A percentile compares a stretch with the other conserved stretches of the same genome.
Evolutionary conservation across 2,329 filamentous ascomycete species (phyloP).

Genomic region (Penicillium sp.): DNA sequence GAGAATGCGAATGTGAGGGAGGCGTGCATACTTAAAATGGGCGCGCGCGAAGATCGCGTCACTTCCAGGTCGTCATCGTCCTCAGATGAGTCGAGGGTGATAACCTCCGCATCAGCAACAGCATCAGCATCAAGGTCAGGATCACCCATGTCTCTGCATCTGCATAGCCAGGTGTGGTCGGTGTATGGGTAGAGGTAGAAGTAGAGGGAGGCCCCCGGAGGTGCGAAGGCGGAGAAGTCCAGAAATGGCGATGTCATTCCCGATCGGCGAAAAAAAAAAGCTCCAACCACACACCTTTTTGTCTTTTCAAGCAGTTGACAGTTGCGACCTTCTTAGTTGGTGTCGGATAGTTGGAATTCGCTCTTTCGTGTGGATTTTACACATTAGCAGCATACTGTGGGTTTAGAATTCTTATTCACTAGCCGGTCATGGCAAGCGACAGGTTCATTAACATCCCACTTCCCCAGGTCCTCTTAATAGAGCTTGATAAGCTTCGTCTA

Average conservation of each 20-base stretch:
- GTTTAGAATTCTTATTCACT: neutral
- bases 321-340: neutral
- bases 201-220: too few species aligned
- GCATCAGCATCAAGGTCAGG: neutral
- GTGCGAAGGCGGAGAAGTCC: conserved; percentile 29
- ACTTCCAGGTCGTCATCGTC: conserved; percentile 52
- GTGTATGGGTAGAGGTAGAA: too few species aligned
- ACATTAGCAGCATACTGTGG: too few species aligned
- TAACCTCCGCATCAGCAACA: conserved; percentile 26
- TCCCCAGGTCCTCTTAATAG: neutral
- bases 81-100: conserved; percentile 32
- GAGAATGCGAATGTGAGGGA: conserved; percentile 7
- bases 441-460: conserved; percentile 8
- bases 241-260: conserved; percentile 29
- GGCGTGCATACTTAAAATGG: conserved; percentile 17
- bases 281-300: neutral
- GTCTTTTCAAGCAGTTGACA: neutral
- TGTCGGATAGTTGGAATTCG: too few species aligned
- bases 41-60: conserved; percentile 27
- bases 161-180: conserved; percentile 17
- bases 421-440: neutral
- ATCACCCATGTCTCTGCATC: conserved; percentile 14
- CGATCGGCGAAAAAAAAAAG: conserved; percentile 23
- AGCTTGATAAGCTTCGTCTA: conserved; percentile 10
- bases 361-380: too few species aligned